Evolutionary conservation across 352 stramenopile species (phyloP), one percentile per base, ranked within the genome.

Genomic region (Phytopythium vexans): DNA sequence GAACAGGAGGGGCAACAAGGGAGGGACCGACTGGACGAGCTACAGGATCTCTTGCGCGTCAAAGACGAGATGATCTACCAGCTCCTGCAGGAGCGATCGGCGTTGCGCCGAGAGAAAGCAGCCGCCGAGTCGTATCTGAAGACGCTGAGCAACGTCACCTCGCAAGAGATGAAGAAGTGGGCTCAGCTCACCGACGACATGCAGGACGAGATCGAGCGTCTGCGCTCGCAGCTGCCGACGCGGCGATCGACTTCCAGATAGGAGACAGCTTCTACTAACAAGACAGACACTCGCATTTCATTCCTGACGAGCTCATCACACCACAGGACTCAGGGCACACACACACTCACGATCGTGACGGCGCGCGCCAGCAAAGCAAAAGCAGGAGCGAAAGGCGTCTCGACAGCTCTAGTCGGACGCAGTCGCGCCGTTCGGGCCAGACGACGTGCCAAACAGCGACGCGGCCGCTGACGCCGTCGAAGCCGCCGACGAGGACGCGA

Each of bases 11-110:
- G 21, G 2, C 21, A 27, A 27, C 21, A 27, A 27, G 21, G 42
- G 6, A 42, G 11, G 9, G 15, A 6, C 11, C 46, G 42, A 15
- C 38, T 66, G 41, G 53, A 12, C 4, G 65, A 85, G 32, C 49
- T 70, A 14, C 62, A 77, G 21, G 66, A 60, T 36, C 56, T 82
- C 9, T 50, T 94, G 21, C 66, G 66, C 7, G 68, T 92, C 31
- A 94, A 92, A 52, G 84, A 94, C 54, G 71, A 94, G 64, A 88
- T 92, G 72, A 91, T 92, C 38, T 92, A 85, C 56, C 68, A 89
- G 46, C 52, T 94, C 14, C 56, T 92, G 8, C 82, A 88, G 45
- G 79, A 94, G 43, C 74, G 81, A 5, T 70, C 72, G 5, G 49
- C 64, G 7, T 61, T 90, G 62, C 70, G 81, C 16, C 74, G 70